Evolutionary conservation across 768 basidiomycete genomes (phyloP).

Genomic region (Mycena epipterygia): DNA sequence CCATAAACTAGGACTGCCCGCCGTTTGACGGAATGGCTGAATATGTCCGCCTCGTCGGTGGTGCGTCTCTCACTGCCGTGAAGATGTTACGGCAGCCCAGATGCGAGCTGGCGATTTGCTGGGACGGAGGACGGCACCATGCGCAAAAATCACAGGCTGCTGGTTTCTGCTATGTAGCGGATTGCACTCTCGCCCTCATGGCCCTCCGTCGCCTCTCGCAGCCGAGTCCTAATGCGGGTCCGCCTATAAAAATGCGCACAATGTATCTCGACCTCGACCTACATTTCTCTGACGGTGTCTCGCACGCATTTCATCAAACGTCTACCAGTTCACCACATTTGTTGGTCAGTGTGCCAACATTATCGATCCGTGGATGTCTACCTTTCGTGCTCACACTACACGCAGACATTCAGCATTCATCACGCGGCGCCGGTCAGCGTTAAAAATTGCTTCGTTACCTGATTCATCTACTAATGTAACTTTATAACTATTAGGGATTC

Average conservation of each 20-base stretch:
- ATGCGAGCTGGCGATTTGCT: constrained; percentile 80
- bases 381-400: neutral
- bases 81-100: constrained; percentile 64
- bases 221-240: constrained; percentile 9
- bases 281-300: constrained; percentile 92
- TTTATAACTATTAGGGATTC: too few relatives aligned
- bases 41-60: constrained; percentile 81
- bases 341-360: constrained; percentile 52
- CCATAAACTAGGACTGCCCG: constrained; percentile 79
- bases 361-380: too few relatives aligned
- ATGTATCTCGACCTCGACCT: constrained; percentile 96
- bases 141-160: constrained; percentile 82
- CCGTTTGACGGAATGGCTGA: constrained; percentile 75
- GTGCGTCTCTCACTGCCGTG: constrained; percentile 84
- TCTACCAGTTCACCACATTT: constrained; percentile 57
- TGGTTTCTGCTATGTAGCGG: constrained; percentile 96
- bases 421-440: constrained; percentile 80
- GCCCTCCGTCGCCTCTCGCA: constrained; percentile 56
- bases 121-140: constrained; percentile 97
- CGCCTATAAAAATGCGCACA: constrained; percentile 65
- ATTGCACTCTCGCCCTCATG: constrained; percentile 87
- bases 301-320: constrained; percentile 74
- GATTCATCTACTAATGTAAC: too few relatives aligned
- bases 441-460: too few relatives aligned
- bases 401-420: constrained; percentile 86